Evolutionary conservation across 2,329 filamentous ascomycete species (phyloP).

Genomic region (Drechmeria coniospora): DNA sequence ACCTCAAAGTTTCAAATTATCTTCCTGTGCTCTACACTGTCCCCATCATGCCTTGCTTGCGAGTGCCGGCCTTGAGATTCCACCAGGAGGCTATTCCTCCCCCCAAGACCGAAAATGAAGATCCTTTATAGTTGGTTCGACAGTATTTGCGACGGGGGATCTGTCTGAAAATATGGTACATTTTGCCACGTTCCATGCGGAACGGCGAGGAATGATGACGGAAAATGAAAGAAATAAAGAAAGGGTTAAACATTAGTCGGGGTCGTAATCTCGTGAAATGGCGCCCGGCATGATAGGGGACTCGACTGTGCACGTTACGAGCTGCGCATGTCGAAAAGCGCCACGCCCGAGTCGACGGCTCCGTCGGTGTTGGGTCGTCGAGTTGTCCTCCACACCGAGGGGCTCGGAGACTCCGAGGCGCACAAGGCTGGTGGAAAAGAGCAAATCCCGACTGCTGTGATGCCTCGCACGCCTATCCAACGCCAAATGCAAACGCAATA

Average conservation of each 20-base stretch:
- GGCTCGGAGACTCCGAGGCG: no score
- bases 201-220: conserved; percentile 3
- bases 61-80: no score
- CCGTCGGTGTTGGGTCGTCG: no score
- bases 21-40: no score
- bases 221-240: conserved; percentile 2
- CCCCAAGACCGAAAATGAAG: no score
- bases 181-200: conserved; percentile 4
- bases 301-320: conserved; percentile 2
- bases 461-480: conserved; percentile 18
- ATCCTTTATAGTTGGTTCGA: conserved; percentile 1
- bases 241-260: conserved; percentile 18
- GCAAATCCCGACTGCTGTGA: conserved; percentile 2
- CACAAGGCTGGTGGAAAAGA: neutral
- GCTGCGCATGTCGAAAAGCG: conserved; percentile 5
- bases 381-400: no score
- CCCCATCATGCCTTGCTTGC: no score
- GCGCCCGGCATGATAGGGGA: conserved; percentile 7
- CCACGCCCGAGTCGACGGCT: neutral
- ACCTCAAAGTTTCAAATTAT: no score
- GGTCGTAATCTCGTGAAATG: conserved; percentile 19
- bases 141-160: conserved; percentile 14
- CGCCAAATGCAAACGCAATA: conserved; percentile 16
- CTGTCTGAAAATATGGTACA: conserved; percentile 17
- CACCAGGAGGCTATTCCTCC: no score